phyloP scores from a whole-genome alignment of 176 grass and related monocot species.

The Ananas comosus region DNA sequence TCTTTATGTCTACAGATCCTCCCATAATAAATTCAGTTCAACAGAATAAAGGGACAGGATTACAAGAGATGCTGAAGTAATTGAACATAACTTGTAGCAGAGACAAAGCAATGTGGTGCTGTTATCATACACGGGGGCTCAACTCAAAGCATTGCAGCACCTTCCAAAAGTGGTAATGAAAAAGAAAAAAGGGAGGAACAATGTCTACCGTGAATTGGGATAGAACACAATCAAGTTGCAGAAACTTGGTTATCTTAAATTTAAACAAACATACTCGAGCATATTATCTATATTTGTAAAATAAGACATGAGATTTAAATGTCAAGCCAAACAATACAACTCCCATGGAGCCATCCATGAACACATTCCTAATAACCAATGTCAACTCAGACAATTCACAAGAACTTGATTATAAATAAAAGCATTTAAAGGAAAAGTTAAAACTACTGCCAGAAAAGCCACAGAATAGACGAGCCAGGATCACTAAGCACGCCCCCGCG shows the following conservation, averaged over 20 bases:
- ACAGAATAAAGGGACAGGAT: conserved; percentile 26
- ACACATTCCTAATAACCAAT: conserved; percentile 1
- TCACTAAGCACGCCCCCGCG: neutral
- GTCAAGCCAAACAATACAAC: conserved; percentile 13
- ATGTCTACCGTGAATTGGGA: neutral
- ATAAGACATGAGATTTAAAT: conserved; percentile 10
- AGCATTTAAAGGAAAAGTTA: conserved; percentile 1
- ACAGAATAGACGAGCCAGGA: neutral
- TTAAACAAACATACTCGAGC: neutral
- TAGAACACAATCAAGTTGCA: neutral
- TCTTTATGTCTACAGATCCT: neutral
- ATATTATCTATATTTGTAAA: too few relatives aligned
- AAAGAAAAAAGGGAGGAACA: neutral
- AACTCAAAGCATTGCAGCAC: neutral
- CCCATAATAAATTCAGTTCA: conserved; percentile 2
- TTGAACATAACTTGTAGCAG: conserved; percentile 19
- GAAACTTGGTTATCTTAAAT: neutral
- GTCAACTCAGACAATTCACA: neutral
- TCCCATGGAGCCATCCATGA: neutral
- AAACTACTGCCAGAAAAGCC: neutral
- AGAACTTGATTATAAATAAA: conserved; percentile 3
- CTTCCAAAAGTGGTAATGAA: neutral
- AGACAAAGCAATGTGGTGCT: conserved; percentile 30
- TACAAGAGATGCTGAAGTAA: conserved; percentile 28
- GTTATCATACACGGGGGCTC: conserved; percentile 14